Evolutionary conservation across 495 filamentous ascomycete genomes (phyloP).

Genomic region (Hypoxylon intermedium): DNA sequence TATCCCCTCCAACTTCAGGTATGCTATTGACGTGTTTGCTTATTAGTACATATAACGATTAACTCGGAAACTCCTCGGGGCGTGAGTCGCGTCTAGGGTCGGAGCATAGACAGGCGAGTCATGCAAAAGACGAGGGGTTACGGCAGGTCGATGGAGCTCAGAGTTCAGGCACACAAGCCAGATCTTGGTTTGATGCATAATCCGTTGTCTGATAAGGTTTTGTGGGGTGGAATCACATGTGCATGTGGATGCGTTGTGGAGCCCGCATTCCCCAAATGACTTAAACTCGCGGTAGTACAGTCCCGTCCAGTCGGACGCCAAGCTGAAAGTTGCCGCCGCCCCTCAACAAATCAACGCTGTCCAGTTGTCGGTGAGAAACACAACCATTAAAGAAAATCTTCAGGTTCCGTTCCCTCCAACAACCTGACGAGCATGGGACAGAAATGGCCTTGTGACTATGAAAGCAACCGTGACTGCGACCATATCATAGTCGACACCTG

Average conservation of each 20-base stretch:
- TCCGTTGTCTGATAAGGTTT: conserved; percentile 18
- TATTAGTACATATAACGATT: too few relatives aligned
- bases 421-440: conserved; percentile 29
- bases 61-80: not conserved
- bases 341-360: conserved; percentile 33
- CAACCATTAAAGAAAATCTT: conserved; percentile 4
- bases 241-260: conserved; percentile 7
- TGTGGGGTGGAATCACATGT: conserved; percentile 36
- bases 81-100: not conserved
- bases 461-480: not conserved
- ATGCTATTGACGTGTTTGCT: not conserved
- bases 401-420: conserved; percentile 1
- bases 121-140: not conserved
- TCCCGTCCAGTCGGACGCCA: conserved; percentile 7
- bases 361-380: conserved; percentile 36
- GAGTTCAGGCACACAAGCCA: not conserved
- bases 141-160: not conserved
- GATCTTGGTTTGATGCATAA: not conserved
- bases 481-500: not conserved
- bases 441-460: conserved; percentile 25
- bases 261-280: not conserved
- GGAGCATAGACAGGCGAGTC: not conserved
- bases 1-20: too few relatives aligned
- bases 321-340: conserved; percentile 8
- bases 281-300: not conserved